These are phyloP conservation scores for Syncephalastrum sp. DNA, from an alignment of 371 early-diverging fungal genomes.

Conservation along the genomic window DNA sequence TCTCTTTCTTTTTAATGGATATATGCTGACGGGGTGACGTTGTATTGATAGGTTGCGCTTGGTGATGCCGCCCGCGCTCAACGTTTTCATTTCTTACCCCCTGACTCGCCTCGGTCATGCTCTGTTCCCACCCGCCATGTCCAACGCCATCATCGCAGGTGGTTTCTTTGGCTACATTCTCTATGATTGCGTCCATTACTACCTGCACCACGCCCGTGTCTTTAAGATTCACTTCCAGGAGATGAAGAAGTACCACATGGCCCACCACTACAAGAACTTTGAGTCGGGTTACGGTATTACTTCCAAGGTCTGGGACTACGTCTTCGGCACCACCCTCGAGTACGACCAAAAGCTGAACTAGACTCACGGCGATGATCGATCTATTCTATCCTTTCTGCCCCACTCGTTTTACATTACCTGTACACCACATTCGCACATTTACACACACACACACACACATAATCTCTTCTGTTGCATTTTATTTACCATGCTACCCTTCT, in stretches of 20 bases:
- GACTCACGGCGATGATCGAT: no score
- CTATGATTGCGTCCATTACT: slow-evolving; percentile 90
- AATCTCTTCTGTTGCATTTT: no score
- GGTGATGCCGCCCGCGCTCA: slow-evolving; percentile 93
- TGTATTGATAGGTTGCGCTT: slow-evolving; percentile 66
- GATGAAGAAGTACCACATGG: slow-evolving; percentile 91
- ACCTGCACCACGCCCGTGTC: slow-evolving; percentile 86
- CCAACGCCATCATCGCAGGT: slow-evolving; percentile 68
- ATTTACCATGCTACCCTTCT: no score
- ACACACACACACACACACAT: no score
- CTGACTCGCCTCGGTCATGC: slow-evolving; percentile 47
- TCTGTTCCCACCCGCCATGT: slow-evolving; percentile 54
- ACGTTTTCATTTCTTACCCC: slow-evolving; percentile 59
- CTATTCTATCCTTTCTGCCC: no score
- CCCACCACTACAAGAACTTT: slow-evolving; percentile 89
- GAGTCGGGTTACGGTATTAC: slow-evolving; percentile 89
- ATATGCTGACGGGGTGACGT: background rate
- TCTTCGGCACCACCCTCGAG: slow-evolving; percentile 60
- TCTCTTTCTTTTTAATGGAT: background rate
- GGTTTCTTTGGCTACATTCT: slow-evolving; percentile 74
- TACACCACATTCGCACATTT: background rate
- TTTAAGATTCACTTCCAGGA: slow-evolving; percentile 64
- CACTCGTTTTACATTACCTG: background rate
- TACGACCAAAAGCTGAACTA: slow-evolving; percentile 5
- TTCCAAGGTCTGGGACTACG: slow-evolving; percentile 83